Evolutionary conservation across 345 rosid genomes (phyloP), one percentile per base, ranked within the genome.

Genomic region (Balakata baccata): DNA sequence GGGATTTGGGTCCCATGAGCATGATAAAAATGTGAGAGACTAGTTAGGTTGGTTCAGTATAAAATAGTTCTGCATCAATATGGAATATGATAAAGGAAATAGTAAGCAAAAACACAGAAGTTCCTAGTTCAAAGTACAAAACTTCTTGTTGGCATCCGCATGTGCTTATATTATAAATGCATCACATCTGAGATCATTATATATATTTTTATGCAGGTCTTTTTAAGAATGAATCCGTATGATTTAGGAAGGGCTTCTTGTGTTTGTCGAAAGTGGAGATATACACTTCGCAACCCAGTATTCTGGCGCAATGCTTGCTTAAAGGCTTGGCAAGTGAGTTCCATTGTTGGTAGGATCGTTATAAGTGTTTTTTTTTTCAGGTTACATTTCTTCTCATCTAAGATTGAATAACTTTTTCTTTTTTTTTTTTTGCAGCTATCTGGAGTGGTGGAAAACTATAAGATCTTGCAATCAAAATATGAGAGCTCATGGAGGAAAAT

Each of bases 401-500:
- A 68, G 39, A 66, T 56, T 25, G 50, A 70, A 45, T 70, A 60
- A n/a, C n/a, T n/a, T 11, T 1, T 37, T 72, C 66, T 73, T 66
- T 43, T 38, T 47, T 18, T 51, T 46, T 57, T 57, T 45, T 37
- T 83, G 79, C 75, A 88, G 95, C 84, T 83, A 29, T 83, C 85
- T 72, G 97, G 98, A n/a, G 77, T 88, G 68, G 86, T 90, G 79
- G 97, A 90, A 70, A 94, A 92, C 77, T 94, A 92, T 80, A 84
- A 77, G 80, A 74, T 85, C 62, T 86, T 94, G 86, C 98, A 90
- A 84, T 87, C 88, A 53, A 88, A 79, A 37, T 89, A 89, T 69
- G 91, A 87, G 71, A 93, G 97, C 61, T 94, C 98, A 11, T 94
- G 97, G 98, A 90, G 93, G 82, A 94, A 92, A 84, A 94, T 94